Base-by-base conservation (phyloP, 805 yeast species). In the Lipomyces starkeyi region DNA sequence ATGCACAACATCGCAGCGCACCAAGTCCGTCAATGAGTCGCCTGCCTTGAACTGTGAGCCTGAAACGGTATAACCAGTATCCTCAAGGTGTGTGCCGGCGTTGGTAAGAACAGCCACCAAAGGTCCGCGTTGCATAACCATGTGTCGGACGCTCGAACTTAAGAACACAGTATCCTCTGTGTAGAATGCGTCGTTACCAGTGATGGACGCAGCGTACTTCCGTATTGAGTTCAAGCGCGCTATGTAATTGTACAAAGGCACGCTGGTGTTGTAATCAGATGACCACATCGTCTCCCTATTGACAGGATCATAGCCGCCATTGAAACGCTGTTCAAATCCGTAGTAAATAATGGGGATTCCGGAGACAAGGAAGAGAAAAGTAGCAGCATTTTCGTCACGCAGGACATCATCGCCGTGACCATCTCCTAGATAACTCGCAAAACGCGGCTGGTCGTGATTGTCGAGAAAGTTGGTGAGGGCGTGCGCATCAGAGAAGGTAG, bases 261-360 rank as follows among this genome's bases (percentile, higher is more conserved):
- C 52, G 6, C 57, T 27, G 17, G 58, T 52, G 32, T 59, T 43
- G 54, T 64, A 64, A 13, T 34, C 56, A n/a, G 67, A 29, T 1
- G 61, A 14, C 67, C 67, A 64, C 37, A 64, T 47, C 8, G 67
- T 57, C 40, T 61, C 66, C 20, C 67, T 67, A 20, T 64, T 64
- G 14, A 34, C 1, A 34, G 67, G 67, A 43, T 64, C 67, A 7
- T 1, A 29, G n/a, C 54, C 59, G 20, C 67, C 67, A 53, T 62
- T 25, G 47, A 64, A 61, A 8, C 55, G 54, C 52, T 64, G 67
- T 40, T 64, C 67, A n/a, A 43, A 57, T 7, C 67, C 67, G 54
- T 64, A 64, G 55, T 61, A 64, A 56, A 64, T 34, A 52, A 61
- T 32, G 13, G 67, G 67, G 29, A 64, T 64, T 9, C 67, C 67